Base-by-base conservation (phyloP, 2,329 filamentous ascomycete species). In the Parafenestella ontariensis region DNA sequence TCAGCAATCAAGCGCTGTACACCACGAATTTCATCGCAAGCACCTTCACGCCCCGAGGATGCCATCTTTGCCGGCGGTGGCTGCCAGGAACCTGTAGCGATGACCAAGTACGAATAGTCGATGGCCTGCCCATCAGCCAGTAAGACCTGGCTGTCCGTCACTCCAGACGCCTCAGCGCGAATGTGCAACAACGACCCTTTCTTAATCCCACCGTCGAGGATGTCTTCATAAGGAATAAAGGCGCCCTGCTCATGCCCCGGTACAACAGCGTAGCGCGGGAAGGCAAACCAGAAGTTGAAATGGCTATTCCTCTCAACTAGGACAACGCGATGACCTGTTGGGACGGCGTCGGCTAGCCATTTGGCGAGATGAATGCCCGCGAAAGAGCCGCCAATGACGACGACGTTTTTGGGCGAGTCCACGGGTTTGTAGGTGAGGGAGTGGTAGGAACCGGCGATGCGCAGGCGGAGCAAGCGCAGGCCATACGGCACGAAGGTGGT, bases 281-380 rank as follows among this genome's bases (percentile, higher is more conserved):
- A 79, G 11, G 82, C 79, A 79, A 84, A 88, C 0, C 83, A 82
- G 62, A 84, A 86, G 58, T 87, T 82, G 68, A 87, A 85, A 68
- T 87, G 85, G 3, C 79, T 81, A 65, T 85, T 85, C 41, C 81
- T 83, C 68, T 89, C 86, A 24, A 88, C 66, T 3, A 88, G 73
- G 0, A 87, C 73, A 3, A 87, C 79, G 3, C 78, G 77, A 66
- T 81, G 85, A 29, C 79, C 41, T 5, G 24, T 29, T 20, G 41
- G 41, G n/a, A 43, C 41, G n/a, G 41, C 41, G 15, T 43, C 20
- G 24, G 41, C 41, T 17, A 43, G 23, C 23, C 26, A 43, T 3
- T 43, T 43, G 4, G 41, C 41, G 24, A 43, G 8, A n/a, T 43
- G 41, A 15, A 43, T 17, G 15, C 41, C 41, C 8, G 41, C 8